Conservation (phyloP, 2,329 filamentous ascomycete species). For the Arthrocladium fulminans region DNA sequence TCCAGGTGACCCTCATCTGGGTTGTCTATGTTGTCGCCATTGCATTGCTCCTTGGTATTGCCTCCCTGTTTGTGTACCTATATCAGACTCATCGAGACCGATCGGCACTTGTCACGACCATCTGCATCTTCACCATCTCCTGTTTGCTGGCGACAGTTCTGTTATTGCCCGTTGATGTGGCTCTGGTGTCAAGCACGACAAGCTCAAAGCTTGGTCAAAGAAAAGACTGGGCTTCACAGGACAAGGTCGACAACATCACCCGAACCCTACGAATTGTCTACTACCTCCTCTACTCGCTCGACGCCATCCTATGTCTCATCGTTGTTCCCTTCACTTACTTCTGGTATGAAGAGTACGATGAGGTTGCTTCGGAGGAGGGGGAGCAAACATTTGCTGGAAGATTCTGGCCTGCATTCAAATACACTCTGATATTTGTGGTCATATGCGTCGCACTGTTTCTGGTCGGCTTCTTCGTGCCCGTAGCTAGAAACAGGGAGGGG, state of each 20-base stretch:
- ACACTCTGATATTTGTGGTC: constrained; percentile 74
- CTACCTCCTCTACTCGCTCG: constrained; percentile 84
- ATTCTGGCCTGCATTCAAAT: constrained; percentile 79
- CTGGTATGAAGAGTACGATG: constrained; percentile 95
- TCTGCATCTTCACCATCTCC: constrained; percentile 80
- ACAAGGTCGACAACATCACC: constrained; percentile 67
- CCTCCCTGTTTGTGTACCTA: constrained; percentile 77
- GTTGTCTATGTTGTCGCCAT: constrained; percentile 81
- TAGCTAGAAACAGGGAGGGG: constrained; percentile 57
- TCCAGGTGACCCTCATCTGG: constrained; percentile 91
- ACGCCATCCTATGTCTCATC: constrained; percentile 78
- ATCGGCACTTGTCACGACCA: constrained; percentile 67
- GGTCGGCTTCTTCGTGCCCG: constrained; percentile 87
- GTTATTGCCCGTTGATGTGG: constrained; percentile 88
- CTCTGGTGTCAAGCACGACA: constrained; percentile 81
- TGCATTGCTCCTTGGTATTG: constrained; percentile 63
- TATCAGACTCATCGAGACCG: constrained; percentile 87
- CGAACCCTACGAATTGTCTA: constrained; percentile 80
- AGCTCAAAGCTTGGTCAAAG: constrained; percentile 66
- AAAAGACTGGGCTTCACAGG: constrained; percentile 89
- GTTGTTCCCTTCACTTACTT: constrained; percentile 96
- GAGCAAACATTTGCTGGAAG: constrained; percentile 61
- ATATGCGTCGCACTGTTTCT: constrained; percentile 71
- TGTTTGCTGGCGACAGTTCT: constrained; percentile 84
- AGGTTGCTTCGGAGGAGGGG: constrained; percentile 73